Base-by-base conservation (phyloP, 1,284 basidiomycete genomes). In the Pascua guehoae region DNA sequence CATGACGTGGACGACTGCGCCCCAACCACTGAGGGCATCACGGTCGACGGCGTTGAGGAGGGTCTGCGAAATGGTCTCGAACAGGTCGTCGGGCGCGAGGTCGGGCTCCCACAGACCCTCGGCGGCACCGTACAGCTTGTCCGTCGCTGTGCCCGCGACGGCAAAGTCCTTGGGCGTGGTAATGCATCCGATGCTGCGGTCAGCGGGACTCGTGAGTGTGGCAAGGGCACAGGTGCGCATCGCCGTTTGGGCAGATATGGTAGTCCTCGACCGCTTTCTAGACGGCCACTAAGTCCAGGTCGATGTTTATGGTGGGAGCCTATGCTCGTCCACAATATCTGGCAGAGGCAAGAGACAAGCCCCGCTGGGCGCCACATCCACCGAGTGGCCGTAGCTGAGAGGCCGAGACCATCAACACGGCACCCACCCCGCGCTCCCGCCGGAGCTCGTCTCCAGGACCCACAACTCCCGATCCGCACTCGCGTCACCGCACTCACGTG, bases 21-120 rank as follows among this genome's bases (percentile, higher is more conserved):
- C 96, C 93, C 92, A 98, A 62, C 96, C 96, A 55, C 92, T 96
- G 74, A 88, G 90, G 15, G 96, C 93, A 77, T 98, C 96, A 52
- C 96, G 84, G 76, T 99, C 96, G 41, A 98, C 87, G 10, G 93
- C 91, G 68, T 95, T 98, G 70, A 98, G 79, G 56, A 99, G 79
- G 10, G 93, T 95, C 78, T 99, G 96, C 18, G 91, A 92, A 70
- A 98, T 93, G 12, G 96, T 98, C 81, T 98, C 96, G 71, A 99
- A 99, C 51, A 99, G 80, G 76, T 98, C 96, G 74, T 98, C 96
- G 12, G 94, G 86, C 73, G 42, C 81, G 74, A 99, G 81, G 77
- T 94, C 91, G 8, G 94, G 92, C 78, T 99, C 95, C 96, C 96
- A 99, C 43, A 99, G 82, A 7, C 93, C 92, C 78, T 99, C 96